phyloP scores from a whole-genome alignment of 2,329 filamentous ascomycete genomes.

The Helminthosporium solani region DNA sequence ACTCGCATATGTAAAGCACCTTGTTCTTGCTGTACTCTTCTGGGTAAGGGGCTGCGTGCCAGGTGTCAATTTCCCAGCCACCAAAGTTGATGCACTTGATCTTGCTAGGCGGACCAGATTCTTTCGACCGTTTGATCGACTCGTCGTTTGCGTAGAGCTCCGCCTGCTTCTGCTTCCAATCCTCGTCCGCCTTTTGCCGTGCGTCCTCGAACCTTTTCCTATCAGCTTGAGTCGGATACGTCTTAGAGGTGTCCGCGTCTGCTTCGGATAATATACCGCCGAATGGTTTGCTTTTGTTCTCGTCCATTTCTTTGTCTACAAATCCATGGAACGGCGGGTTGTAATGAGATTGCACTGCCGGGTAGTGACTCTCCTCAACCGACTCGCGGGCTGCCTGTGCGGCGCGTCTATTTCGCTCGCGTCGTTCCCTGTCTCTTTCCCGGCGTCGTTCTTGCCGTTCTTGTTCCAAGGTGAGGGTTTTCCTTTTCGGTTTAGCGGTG shows the following conservation, averaged over 20 bases:
- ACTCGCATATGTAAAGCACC: slow-evolving; percentile 98
- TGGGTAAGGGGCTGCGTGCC: slow-evolving; percentile 97
- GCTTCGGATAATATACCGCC: slow-evolving; percentile 86
- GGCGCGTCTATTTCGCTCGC: slow-evolving; percentile 50
- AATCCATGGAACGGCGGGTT: slow-evolving; percentile 84
- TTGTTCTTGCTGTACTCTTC: slow-evolving; percentile 97
- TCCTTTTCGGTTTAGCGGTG: slow-evolving; percentile 58
- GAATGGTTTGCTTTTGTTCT: slow-evolving; percentile 89
- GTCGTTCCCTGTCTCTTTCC: slow-evolving; percentile 40
- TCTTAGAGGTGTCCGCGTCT: slow-evolving; percentile 89
- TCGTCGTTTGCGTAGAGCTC: slow-evolving; percentile 64
- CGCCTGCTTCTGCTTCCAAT: slow-evolving; percentile 73
- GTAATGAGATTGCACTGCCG: slow-evolving; percentile 63
- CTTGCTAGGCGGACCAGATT: slow-evolving; percentile 84
- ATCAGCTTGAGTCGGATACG: slow-evolving; percentile 76
- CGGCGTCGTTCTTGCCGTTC: slow-evolving; percentile 35
- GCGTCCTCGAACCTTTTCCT: slow-evolving; percentile 86
- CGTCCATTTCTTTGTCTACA: slow-evolving; percentile 84
- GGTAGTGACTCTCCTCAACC: slow-evolving; percentile 54
- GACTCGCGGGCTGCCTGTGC: slow-evolving; percentile 44
- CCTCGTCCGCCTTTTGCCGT: slow-evolving; percentile 85
- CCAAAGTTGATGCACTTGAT: slow-evolving; percentile 99
- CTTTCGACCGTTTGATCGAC: slow-evolving; percentile 59
- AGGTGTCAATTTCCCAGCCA: slow-evolving; percentile 96
- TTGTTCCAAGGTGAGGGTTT: slow-evolving; percentile 32